These are phyloP conservation scores for Baorangia bicolor DNA, from an alignment of 768 basidiomycete species.

Conservation along the genomic window DNA sequence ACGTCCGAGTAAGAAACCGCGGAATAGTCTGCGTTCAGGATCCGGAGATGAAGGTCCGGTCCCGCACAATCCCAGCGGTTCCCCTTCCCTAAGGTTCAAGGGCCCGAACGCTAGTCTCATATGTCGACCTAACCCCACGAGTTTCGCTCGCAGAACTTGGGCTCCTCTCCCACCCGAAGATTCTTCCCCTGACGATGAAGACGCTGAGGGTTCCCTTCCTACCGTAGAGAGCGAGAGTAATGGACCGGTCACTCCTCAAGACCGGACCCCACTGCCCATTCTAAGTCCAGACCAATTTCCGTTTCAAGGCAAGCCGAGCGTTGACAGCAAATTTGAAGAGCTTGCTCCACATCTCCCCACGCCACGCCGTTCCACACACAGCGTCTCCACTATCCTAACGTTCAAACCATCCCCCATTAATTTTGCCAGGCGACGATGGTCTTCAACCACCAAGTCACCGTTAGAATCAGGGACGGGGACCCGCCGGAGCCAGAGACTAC, in stretches of 20 bases:
- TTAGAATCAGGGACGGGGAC: constrained; percentile 34
- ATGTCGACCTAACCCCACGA: constrained; percentile 59
- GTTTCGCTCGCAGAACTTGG: constrained; percentile 60
- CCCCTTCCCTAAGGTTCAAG: constrained; percentile 30
- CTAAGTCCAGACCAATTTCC: constrained; percentile 33
- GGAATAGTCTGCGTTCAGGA: constrained; percentile 18
- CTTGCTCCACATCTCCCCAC: constrained; percentile 22
- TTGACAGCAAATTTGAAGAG: constrained; percentile 23
- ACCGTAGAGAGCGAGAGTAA: constrained; percentile 47
- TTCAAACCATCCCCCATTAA: constrained; percentile 64
- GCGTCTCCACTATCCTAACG: constrained; percentile 43
- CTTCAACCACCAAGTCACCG: constrained; percentile 38
- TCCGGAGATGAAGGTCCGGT: constrained; percentile 29
- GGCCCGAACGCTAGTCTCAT: constrained; percentile 46
- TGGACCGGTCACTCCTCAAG: constrained; percentile 59
- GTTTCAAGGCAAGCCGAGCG: constrained; percentile 17
- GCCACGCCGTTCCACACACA: constrained; percentile 20
- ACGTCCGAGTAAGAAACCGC: constrained; percentile 28
- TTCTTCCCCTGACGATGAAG: constrained; percentile 34
- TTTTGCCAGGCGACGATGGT: constrained; percentile 64
- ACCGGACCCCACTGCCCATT: constrained; percentile 43
- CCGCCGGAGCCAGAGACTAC: constrained; percentile 36
- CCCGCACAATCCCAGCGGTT: constrained; percentile 26
- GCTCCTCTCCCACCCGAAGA: constrained; percentile 39
- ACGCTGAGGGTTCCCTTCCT: constrained; percentile 32